Base-by-base conservation (phyloP, 768 basidiomycete species). In the Terana coerulea region DNA sequence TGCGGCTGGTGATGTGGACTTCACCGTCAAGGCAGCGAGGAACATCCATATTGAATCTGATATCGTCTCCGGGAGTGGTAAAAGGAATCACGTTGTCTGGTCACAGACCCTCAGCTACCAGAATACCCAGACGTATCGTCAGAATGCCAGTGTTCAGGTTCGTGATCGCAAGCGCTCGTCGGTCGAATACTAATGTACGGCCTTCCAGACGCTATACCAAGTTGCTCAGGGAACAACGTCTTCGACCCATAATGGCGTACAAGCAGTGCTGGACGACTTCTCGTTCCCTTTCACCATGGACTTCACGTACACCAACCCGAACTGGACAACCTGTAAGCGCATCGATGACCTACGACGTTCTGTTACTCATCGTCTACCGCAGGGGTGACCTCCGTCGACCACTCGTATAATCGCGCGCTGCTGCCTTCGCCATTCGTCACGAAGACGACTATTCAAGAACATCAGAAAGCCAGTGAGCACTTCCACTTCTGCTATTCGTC, bases 391-490 rank as follows among this genome's bases (percentile, higher is more conserved):
- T 59, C 63, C 1, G 75, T 91, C 49, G 84, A 90, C 58, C 88
- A 88, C 60, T 83, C 82, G 0, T 91, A 88, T 60, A 66, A 79
- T 47, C 80, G 87, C 19, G 67, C 70, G 19, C 65, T 83, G 36
- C 58, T 75, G 15, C 84, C 86, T 1, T 71, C 73, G 33, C 81
- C 86, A 1, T 78, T 84, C 53, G 74, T 80, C 47, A 58, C 80
- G 5, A 75, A 74, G 8, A 83, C 81, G 7, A 76, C 75, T 5
- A 87, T 85, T 24, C 53, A 65, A 15, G 77, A 84, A 53, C 76
- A 71, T 22, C 88, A 91, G 62, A 65, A 75, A 29, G 75, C 85
- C 10, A 71, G 84, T 83, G 54, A 61, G 77, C 64, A n/a, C n/a
- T n/a, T n/a, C n/a, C n/a, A n/a, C n/a, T n/a, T n/a, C n/a, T n/a